phyloP scores from a whole-genome alignment of 1,284 basidiomycete species.

The Austroboletus niveus region DNA sequence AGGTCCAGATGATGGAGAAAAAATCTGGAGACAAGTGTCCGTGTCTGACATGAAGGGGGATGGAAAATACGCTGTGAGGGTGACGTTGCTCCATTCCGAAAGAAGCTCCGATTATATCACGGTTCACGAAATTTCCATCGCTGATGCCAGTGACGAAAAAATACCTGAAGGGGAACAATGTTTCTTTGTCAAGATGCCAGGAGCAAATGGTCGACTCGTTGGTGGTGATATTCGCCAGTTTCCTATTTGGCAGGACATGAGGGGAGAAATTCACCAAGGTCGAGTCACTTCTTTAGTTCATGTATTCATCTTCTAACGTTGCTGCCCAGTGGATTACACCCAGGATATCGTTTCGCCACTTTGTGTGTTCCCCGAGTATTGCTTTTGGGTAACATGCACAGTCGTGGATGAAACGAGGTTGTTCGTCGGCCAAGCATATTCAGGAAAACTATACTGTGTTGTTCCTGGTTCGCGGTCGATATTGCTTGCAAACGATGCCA shows the following conservation, averaged over 20 bases:
- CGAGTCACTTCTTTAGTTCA: constrained; percentile 14
- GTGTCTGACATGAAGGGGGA: constrained; percentile 22
- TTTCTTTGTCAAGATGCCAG: constrained; percentile 26
- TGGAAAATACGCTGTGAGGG: constrained; percentile 8
- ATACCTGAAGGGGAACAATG: constrained; percentile 3
- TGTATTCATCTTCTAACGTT: constrained; percentile 13
- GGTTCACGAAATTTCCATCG: constrained; percentile 17
- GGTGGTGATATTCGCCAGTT: constrained; percentile 21
- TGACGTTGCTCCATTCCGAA: constrained; percentile 23
- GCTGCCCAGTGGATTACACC: constrained; percentile 13
- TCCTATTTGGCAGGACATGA: constrained; percentile 47
- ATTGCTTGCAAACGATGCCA: constrained; percentile 60
- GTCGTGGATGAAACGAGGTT: constrained; percentile 29
- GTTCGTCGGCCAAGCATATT: constrained; percentile 66
- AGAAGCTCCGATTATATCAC: constrained; percentile 16
- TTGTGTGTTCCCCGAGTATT: constrained; percentile 59
- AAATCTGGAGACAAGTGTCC: constrained; percentile 39
- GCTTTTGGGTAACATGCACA: constrained; percentile 43
- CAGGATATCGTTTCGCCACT: constrained; percentile 28
- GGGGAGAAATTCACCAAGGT: constrained; percentile 57
- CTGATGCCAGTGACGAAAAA: not conserved
- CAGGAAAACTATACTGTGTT: constrained; percentile 61
- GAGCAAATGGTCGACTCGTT: constrained; percentile 45
- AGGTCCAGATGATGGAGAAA: constrained; percentile 22
- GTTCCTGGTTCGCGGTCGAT: constrained; percentile 19